Evolutionary conservation across 2,329 filamentous ascomycete species (phyloP).

Genomic region (Beauveria sp.): DNA sequence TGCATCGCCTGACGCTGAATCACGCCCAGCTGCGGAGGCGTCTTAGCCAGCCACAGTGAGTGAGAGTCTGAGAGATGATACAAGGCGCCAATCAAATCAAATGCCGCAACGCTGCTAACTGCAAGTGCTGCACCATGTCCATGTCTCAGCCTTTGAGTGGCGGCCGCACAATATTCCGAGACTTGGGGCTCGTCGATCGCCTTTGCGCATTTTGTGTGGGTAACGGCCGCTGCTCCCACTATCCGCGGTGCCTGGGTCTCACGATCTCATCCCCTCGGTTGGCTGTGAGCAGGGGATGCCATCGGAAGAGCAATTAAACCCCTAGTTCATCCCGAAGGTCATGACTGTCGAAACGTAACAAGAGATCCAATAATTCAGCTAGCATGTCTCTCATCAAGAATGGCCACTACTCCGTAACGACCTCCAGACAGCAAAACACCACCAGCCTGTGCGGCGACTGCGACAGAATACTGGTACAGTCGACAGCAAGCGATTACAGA

Average conservation of each 20-base stretch:
- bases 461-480: too few relatives aligned
- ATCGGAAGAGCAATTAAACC: background rate
- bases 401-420: background rate
- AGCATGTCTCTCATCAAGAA: too few relatives aligned
- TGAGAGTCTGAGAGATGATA: too few relatives aligned
- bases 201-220: background rate
- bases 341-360: too few relatives aligned
- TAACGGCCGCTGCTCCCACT: background rate
- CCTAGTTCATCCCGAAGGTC: too few relatives aligned
- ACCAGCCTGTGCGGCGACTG: background rate
- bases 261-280: background rate
- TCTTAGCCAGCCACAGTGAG: too few relatives aligned
- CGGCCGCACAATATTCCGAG: background rate
- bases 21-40: background rate
- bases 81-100: background rate
- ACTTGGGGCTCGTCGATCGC: background rate
- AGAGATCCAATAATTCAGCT: too few relatives aligned
- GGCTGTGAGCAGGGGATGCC: background rate
- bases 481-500: background rate
- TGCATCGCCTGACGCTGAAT: constrained; percentile 4
- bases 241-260: background rate
- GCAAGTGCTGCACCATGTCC: background rate
- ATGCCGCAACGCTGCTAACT: too few relatives aligned
- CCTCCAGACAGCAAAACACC: background rate
- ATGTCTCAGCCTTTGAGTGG: background rate